Evolutionary conservation across 176 grass and related monocot genomes (phyloP), one percentile per base, ranked within the genome.

Genomic region (Ensete ventricosum): DNA sequence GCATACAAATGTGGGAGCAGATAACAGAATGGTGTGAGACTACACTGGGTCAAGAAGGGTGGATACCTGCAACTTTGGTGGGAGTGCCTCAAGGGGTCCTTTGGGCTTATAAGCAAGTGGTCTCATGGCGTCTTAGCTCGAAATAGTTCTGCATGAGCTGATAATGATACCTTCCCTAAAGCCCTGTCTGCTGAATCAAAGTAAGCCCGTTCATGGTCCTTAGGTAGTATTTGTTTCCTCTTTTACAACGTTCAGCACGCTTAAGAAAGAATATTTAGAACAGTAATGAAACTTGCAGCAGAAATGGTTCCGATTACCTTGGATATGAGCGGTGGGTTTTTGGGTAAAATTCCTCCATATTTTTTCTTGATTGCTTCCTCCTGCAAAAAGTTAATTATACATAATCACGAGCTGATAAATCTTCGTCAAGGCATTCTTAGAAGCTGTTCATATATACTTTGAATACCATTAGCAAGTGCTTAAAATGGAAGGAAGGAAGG

Each of bases 361-460:
- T 92, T 96, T 83, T 86, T 96, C 81, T 92, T 96, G 57, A 96
- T 81, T 52, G 34, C 71, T 62, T 86, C 83, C 78, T 96, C 89
- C 92, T 96, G 81, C 21, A 22, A 84, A 48, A 2, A 80, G 17
- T 74, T 24, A 27, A 70, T 13, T 12, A 34, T 11, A 69, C 8
- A 69, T 57, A 58, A 17, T 24, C 23, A 53, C 0, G 27, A 19
- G 8, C 50, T 24, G 84, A 11, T 16, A 50, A 52, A 69, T 55
- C 63, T 64, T 29, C 23, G 63, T 50, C 26, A 9, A 55, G 49
- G 59, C 57, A 27, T 59, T 60, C 71, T 68, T 52, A 26, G 48
- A 76, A 81, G 11, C 64, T 11, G 43, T 14, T 24, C 83, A 75
- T 63, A 65, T 73, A 75, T 43, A 68, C 3, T 16, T 76, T 27